Evolutionary conservation across 2,329 filamentous ascomycete species (phyloP).

Genomic region (Raffaelea deltoideospora): DNA sequence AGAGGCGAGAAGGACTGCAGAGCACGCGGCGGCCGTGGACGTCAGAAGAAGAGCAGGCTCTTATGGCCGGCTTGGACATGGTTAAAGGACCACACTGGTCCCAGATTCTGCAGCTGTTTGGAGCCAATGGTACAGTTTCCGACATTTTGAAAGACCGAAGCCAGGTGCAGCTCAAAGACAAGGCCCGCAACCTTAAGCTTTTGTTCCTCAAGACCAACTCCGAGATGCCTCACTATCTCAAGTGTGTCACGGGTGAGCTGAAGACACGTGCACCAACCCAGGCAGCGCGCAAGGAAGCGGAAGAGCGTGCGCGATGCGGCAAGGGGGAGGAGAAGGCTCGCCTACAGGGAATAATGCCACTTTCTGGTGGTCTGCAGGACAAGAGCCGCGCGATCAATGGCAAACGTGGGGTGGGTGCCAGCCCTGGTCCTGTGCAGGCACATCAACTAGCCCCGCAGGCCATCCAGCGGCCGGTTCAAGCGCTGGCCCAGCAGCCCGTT

Average conservation of each 20-base stretch:
- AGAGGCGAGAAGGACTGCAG: conserved; percentile 39
- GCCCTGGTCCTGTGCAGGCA: too few species aligned
- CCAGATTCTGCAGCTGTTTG: conserved; percentile 75
- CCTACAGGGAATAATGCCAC: conserved; percentile 42
- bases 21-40: conserved; percentile 69
- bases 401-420: too few species aligned
- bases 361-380: conserved; percentile 37
- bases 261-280: conserved; percentile 70
- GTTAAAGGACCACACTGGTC: conserved; percentile 90
- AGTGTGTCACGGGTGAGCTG: conserved; percentile 77
- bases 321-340: conserved; percentile 45
- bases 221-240: conserved; percentile 76
- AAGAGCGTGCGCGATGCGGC: conserved; percentile 43
- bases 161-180: conserved; percentile 86
- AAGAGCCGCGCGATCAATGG: too few species aligned
- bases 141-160: conserved; percentile 78
- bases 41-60: conserved; percentile 73
- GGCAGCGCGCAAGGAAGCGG: conserved; percentile 53
- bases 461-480: too few species aligned
- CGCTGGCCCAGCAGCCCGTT: too few species aligned
- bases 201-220: conserved; percentile 87
- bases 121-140: conserved; percentile 61
- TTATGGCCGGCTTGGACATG: conserved; percentile 76
- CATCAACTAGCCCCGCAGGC: too few species aligned
- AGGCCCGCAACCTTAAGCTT: conserved; percentile 75